These are phyloP conservation scores for Pestalotiopsis sp. DNA, from an alignment of 2,329 filamentous ascomycete genomes.

Conservation along the genomic window DNA sequence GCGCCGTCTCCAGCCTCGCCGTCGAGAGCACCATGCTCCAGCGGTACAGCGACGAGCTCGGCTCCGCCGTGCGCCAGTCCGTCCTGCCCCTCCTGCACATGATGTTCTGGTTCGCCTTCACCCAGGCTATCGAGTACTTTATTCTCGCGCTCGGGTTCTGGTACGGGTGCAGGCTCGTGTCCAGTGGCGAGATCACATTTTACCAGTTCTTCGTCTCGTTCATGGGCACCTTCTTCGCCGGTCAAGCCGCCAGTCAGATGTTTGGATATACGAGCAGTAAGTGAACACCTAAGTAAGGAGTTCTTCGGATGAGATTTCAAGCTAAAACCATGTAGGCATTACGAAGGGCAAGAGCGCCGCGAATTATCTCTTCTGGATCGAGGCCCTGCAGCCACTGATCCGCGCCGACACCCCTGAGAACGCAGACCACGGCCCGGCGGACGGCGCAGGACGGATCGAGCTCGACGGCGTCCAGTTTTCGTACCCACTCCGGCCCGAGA, in stretches of 20 bases:
- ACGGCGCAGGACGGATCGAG: conserved; percentile 35
- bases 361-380: conserved; percentile 54
- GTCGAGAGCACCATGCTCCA: conserved; percentile 55
- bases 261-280: conserved; percentile 51
- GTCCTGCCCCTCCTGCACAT: conserved; percentile 20
- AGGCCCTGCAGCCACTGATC: conserved; percentile 42
- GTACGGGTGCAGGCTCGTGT: conserved; percentile 39
- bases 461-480: conserved; percentile 63
- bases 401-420: conserved; percentile 42
- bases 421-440: conserved; percentile 34
- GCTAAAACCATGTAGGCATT: not conserved
- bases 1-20: conserved; percentile 69
- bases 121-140: conserved; percentile 32
- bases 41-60: conserved; percentile 36
- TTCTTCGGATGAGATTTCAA: not conserved
- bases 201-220: conserved; percentile 54
- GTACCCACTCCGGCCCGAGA: conserved; percentile 54
- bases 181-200: conserved; percentile 38
- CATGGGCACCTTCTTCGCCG: conserved; percentile 50
- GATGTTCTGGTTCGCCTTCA: conserved; percentile 18
- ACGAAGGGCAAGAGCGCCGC: conserved; percentile 52
- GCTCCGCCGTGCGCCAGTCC: conserved; percentile 18
- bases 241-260: conserved; percentile 41
- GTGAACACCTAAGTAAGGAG: not conserved
- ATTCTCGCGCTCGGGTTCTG: conserved; percentile 38